These are phyloP conservation scores for Kuraishia hungarica DNA, from an alignment of 805 yeast genomes.

Conservation along the genomic window DNA sequence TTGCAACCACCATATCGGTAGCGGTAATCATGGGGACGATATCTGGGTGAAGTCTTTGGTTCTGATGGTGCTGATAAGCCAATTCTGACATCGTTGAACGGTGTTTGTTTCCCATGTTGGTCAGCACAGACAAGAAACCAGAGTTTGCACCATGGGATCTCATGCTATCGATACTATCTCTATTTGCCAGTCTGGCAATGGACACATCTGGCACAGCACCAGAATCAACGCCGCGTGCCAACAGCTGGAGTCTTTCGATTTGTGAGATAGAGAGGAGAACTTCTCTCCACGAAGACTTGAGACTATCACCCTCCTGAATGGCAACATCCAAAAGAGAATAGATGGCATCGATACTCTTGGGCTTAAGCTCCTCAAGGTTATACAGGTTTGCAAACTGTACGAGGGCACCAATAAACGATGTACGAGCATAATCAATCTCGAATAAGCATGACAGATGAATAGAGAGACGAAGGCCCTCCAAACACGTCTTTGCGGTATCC, in stretches of 20 bases:
- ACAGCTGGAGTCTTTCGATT: conserved; percentile 80
- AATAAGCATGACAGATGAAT: conserved; percentile 79
- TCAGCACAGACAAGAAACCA: conserved; percentile 49
- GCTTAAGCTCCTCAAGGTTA: conserved; percentile 67
- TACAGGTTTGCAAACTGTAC: conserved; percentile 79
- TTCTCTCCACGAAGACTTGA: conserved; percentile 78
- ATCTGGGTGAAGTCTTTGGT: conserved; percentile 54
- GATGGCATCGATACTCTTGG: conserved; percentile 78
- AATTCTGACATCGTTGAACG: conserved; percentile 52
- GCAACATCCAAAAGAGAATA: conserved; percentile 69
- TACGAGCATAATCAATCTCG: conserved; percentile 75
- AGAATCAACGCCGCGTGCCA: conserved; percentile 82
- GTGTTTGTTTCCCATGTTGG: conserved; percentile 20
- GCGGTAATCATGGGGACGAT: conserved; percentile 51
- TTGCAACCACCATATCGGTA: conserved; percentile 66
- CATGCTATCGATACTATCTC: conserved; percentile 45
- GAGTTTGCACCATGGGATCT: conserved; percentile 29
- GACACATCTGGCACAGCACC: conserved; percentile 80
- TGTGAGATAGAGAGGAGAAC: conserved; percentile 79
- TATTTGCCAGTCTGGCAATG: conserved; percentile 58
- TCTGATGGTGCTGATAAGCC: conserved; percentile 63
- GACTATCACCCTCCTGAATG: conserved; percentile 64
- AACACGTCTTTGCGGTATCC: conserved; percentile 56
- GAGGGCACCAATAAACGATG: conserved; percentile 83
- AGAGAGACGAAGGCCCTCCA: conserved; percentile 82